phyloP scores from a whole-genome alignment of 176 grass and related monocot species.

The Juncus effusus region DNA sequence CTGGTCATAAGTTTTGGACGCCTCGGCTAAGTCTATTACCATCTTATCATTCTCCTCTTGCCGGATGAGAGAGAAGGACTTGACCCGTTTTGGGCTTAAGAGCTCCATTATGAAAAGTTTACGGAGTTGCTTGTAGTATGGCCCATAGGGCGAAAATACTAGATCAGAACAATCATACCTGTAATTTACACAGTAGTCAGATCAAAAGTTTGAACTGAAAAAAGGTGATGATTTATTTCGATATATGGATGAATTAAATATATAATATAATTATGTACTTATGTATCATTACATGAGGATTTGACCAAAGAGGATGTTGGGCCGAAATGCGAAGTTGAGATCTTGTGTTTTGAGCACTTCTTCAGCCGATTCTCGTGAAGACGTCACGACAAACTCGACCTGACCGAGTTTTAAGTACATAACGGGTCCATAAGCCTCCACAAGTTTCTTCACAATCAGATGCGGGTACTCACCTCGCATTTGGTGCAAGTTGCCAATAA shows the following conservation, averaged over 20 bases:
- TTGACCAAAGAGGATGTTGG: neutral
- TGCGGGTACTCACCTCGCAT: slow-evolving; percentile 23
- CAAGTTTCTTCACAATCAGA: slow-evolving; percentile 25
- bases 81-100: slow-evolving; percentile 30
- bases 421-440: slow-evolving; percentile 29
- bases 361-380: slow-evolving; percentile 25
- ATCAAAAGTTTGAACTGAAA: no score
- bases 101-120: slow-evolving; percentile 32
- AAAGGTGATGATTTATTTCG: no score
- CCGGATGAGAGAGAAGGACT: slow-evolving; percentile 19
- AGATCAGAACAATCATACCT: slow-evolving; percentile 23
- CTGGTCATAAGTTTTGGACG: no score
- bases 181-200: neutral
- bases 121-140: slow-evolving; percentile 32
- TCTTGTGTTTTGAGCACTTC: slow-evolving; percentile 34
- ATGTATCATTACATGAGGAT: no score
- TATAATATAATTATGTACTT: no score
- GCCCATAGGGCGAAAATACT: slow-evolving; percentile 32
- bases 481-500: slow-evolving; percentile 49
- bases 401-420: slow-evolving; percentile 38
- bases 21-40: neutral
- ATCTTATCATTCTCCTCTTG: slow-evolving; percentile 15
- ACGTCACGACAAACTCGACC: slow-evolving; percentile 18
- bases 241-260: no score
- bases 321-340: slow-evolving; percentile 25